phyloP scores from a whole-genome alignment of 768 basidiomycete species.

The Boletellus emodensis region DNA sequence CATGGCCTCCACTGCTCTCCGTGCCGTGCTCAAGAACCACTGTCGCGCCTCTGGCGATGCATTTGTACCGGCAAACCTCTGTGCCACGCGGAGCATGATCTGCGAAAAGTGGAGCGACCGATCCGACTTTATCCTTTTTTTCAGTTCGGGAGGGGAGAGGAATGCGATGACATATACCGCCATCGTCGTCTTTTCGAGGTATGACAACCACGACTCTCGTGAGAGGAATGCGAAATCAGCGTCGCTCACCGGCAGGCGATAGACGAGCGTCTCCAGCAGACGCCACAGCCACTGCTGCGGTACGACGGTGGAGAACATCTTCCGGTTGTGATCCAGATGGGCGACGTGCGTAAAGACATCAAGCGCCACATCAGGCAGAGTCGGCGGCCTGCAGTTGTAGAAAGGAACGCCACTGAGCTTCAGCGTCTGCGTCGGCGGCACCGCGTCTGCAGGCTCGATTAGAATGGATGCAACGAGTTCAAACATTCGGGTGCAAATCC shows the following conservation, averaged over 20 bases:
- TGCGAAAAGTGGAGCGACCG: constrained; percentile 62
- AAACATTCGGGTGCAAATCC: constrained; percentile 56
- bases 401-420: constrained; percentile 47
- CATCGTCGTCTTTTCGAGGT: constrained; percentile 75
- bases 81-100: constrained; percentile 69
- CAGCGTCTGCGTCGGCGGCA: constrained; percentile 58
- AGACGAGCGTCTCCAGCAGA: constrained; percentile 68
- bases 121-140: constrained; percentile 64
- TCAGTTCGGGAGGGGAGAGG: constrained; percentile 71
- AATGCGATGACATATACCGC: constrained; percentile 86
- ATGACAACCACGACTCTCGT: constrained; percentile 68
- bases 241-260: constrained; percentile 78
- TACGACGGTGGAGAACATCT: constrained; percentile 59
- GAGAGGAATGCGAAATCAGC: constrained; percentile 65
- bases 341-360: constrained; percentile 80
- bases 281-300: constrained; percentile 53
- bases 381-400: constrained; percentile 48
- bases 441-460: constrained; percentile 61
- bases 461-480: constrained; percentile 72
- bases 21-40: constrained; percentile 51
- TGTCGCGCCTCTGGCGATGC: constrained; percentile 49
- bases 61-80: constrained; percentile 50
- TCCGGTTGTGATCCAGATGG: constrained; percentile 75
- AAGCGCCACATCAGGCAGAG: constrained; percentile 70
- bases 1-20: constrained; percentile 71